Evolutionary conservation across 2,329 filamentous ascomycete genomes (phyloP).

Genomic region (Phaeoacremonium minimum): DNA sequence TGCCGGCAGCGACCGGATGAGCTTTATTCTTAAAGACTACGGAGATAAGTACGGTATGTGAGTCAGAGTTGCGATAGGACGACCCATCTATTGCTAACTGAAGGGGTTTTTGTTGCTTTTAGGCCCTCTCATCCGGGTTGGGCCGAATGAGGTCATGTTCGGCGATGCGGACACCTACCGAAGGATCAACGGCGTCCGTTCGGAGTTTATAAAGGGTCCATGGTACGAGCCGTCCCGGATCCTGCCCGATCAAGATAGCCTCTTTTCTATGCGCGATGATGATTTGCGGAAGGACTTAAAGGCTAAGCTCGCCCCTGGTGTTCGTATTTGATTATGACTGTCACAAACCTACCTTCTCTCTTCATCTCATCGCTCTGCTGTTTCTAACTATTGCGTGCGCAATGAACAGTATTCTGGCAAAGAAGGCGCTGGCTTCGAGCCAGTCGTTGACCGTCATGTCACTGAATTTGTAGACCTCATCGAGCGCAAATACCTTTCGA

Average conservation of each 20-base stretch:
- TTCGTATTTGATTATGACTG: neutral
- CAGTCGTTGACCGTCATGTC: slow-evolving; percentile 1
- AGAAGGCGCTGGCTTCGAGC: slow-evolving; percentile 3
- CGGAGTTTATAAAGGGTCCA: slow-evolving; percentile 8
- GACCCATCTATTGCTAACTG: no score
- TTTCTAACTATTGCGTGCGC: neutral
- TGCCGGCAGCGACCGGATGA: neutral
- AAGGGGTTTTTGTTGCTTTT: no score
- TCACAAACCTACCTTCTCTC: neutral
- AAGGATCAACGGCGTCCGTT: neutral
- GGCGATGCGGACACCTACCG: slow-evolving; percentile 8
- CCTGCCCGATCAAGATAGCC: slow-evolving; percentile 7
- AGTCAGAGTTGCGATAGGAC: neutral
- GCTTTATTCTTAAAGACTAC: neutral
- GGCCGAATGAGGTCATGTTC: slow-evolving; percentile 32
- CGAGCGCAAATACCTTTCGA: slow-evolving; percentile 32
- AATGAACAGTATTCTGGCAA: slow-evolving; percentile 6
- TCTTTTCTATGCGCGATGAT: slow-evolving; percentile 12
- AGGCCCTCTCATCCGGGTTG: slow-evolving; percentile 31
- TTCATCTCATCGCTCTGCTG: neutral
- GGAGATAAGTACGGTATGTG: neutral
- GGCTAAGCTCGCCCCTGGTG: slow-evolving; percentile 10
- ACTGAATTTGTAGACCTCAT: slow-evolving; percentile 33
- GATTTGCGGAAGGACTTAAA: slow-evolving; percentile 8
- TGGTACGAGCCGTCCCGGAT: slow-evolving; percentile 12